Evolutionary conservation across 495 filamentous ascomycete species (phyloP).

Genomic region (Daldinia bambusicola): DNA sequence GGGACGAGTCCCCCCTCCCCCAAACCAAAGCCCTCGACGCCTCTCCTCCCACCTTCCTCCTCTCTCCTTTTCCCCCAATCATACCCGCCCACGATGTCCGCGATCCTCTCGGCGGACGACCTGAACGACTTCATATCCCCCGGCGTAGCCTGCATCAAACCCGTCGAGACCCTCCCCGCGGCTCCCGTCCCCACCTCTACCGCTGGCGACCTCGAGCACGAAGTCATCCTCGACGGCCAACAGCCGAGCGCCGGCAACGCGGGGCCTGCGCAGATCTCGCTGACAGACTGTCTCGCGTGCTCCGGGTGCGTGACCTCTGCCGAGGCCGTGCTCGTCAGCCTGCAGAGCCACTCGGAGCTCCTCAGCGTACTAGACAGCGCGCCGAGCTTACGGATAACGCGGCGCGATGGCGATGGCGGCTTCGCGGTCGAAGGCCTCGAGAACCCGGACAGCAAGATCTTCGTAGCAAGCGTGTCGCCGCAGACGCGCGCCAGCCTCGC

Average conservation of each 20-base stretch:
- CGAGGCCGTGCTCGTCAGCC: constrained; percentile 90
- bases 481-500: constrained; percentile 89
- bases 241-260: constrained; percentile 55
- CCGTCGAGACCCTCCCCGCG: constrained; percentile 85
- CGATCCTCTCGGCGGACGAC: constrained; percentile 95
- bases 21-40: background rate
- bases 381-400: constrained; percentile 58
- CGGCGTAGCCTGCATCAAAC: constrained; percentile 97
- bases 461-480: constrained; percentile 90
- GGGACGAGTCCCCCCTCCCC: constrained; percentile 31
- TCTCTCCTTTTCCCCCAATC: background rate
- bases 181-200: constrained; percentile 25
- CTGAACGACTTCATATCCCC: constrained; percentile 99
- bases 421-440: constrained; percentile 50
- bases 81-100: constrained; percentile 74
- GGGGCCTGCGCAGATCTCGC: constrained; percentile 82
- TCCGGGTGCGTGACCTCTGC: constrained; percentile 98
- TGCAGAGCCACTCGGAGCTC: constrained; percentile 93
- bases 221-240: constrained; percentile 93
- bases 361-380: constrained; percentile 79
- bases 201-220: constrained; percentile 66
- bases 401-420: constrained; percentile 23
- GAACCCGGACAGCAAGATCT: constrained; percentile 69
- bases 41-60: no score
- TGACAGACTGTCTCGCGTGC: constrained; percentile 97